Percentiles rank a stretch among this genome's conserved stretches.
phyloP scores from a whole-genome alignment of 768 basidiomycete species.

The Trametes meyenii region DNA sequence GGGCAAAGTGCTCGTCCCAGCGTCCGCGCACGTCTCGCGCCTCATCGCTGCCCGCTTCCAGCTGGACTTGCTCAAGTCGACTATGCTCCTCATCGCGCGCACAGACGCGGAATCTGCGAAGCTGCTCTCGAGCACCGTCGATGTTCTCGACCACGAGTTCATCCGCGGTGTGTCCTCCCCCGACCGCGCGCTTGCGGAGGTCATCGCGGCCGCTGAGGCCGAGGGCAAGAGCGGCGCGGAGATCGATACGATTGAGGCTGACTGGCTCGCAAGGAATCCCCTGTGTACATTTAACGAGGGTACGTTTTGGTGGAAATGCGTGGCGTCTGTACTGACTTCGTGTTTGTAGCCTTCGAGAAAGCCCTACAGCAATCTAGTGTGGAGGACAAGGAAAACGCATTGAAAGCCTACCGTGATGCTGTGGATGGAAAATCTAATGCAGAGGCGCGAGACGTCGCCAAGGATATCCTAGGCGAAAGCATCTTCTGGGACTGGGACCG shows the following conservation, averaged over 20 bases:
- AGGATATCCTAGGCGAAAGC: slow-evolving; percentile 66
- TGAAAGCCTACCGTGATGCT: slow-evolving; percentile 59
- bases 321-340: neutral
- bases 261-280: slow-evolving; percentile 70
- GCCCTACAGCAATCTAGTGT: slow-evolving; percentile 54
- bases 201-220: slow-evolving; percentile 67
- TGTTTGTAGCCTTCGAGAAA: slow-evolving; percentile 55
- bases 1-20: slow-evolving; percentile 92
- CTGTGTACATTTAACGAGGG: slow-evolving; percentile 88
- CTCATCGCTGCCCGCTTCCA: slow-evolving; percentile 88
- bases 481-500: slow-evolving; percentile 92
- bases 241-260: slow-evolving; percentile 70
- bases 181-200: slow-evolving; percentile 63
- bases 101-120: slow-evolving; percentile 90
- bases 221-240: slow-evolving; percentile 66
- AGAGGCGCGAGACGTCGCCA: slow-evolving; percentile 73
- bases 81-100: slow-evolving; percentile 88
- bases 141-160: slow-evolving; percentile 79
- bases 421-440: slow-evolving; percentile 68
- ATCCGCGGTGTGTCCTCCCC: slow-evolving; percentile 62
- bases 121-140: slow-evolving; percentile 83
- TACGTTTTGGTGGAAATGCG: slow-evolving; percentile 34
- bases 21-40: slow-evolving; percentile 83
- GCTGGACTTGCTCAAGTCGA: slow-evolving; percentile 85
- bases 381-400: slow-evolving; percentile 54